Conservation (phyloP, 2,329 filamentous ascomycete genomes). For the Hawksworthiomyces lignivorus region DNA sequence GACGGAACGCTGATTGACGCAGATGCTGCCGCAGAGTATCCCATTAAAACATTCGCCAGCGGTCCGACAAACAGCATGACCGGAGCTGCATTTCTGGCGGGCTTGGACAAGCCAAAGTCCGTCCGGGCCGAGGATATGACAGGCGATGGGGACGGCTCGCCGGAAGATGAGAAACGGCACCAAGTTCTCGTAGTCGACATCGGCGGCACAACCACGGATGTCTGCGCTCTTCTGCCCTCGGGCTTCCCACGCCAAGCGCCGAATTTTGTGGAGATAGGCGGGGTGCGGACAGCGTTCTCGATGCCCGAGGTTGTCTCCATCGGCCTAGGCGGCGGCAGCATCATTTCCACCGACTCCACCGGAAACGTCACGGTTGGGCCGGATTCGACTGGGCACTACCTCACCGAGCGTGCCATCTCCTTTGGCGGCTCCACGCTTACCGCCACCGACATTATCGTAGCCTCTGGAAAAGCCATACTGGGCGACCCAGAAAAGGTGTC, state of each 20-base stretch:
- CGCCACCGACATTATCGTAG: slow-evolving; percentile 46
- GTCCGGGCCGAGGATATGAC: no score
- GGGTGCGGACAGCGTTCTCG: slow-evolving; percentile 54
- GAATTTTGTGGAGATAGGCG: slow-evolving; percentile 53
- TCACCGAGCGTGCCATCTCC: slow-evolving; percentile 43
- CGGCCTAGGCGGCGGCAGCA: slow-evolving; percentile 51
- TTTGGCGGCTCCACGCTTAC: slow-evolving; percentile 52
- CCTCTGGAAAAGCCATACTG: slow-evolving; percentile 10
- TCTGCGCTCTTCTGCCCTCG: slow-evolving; percentile 51
- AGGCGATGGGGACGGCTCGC: no score
- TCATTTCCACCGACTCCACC: slow-evolving; percentile 42
- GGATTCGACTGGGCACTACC: slow-evolving; percentile 26
- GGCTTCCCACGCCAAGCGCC: slow-evolving; percentile 57
- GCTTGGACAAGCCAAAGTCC: slow-evolving; percentile 22
- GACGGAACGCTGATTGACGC: slow-evolving; percentile 53
- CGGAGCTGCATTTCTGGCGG: slow-evolving; percentile 51
- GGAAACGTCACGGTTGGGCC: slow-evolving; percentile 21
- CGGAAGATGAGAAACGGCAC: no score
- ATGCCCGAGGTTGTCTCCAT: slow-evolving; percentile 52
- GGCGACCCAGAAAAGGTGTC: slow-evolving; percentile 27
- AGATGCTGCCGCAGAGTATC: slow-evolving; percentile 44
- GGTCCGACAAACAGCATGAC: slow-evolving; percentile 57
- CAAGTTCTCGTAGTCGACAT: slow-evolving; percentile 54
- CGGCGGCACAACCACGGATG: slow-evolving; percentile 58
- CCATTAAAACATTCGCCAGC: slow-evolving; percentile 54